Conservation (phyloP, 257 asterid genomes). For the Solanum paucissectum region DNA sequence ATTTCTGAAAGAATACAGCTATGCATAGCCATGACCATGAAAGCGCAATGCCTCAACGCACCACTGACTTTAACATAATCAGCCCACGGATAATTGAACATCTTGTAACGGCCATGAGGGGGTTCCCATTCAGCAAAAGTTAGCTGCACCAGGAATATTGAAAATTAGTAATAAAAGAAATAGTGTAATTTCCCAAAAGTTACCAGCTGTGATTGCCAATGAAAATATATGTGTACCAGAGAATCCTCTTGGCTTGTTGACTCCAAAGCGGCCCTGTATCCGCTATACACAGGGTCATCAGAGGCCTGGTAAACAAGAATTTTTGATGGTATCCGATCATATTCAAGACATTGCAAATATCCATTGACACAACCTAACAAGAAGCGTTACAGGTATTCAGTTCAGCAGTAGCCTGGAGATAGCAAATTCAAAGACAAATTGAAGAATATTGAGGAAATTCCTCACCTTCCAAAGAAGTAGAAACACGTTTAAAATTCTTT, state of each 20-base stretch:
- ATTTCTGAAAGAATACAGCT: conserved; percentile 92
- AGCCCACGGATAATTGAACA: conserved; percentile 85
- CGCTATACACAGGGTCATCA: conserved; percentile 88
- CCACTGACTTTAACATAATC: conserved; percentile 90
- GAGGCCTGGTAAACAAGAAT: conserved; percentile 79
- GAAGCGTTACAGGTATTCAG: conserved; percentile 1
- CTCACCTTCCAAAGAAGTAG: conserved; percentile 73
- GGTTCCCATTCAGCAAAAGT: conserved; percentile 96
- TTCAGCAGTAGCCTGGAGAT: not conserved
- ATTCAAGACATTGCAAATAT: conserved; percentile 65
- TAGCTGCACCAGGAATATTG: conserved; percentile 22
- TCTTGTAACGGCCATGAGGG: conserved; percentile 92
- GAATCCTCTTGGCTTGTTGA: conserved; percentile 93
- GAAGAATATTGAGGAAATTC: not conserved
- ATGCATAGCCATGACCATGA: conserved; percentile 97
- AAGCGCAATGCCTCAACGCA: conserved; percentile 85
- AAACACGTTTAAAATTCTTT: conserved; percentile 67
- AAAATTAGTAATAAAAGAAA: not conserved
- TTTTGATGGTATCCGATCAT: conserved; percentile 76
- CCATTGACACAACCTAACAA: conserved; percentile 57
- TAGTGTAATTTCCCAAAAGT: not conserved
- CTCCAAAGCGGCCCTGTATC: conserved; percentile 78
- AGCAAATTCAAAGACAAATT: not conserved
- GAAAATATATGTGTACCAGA: conserved; percentile 32
- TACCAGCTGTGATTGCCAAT: not conserved